phyloP scores from a whole-genome alignment of 176 grass and related monocot genomes.

The Lolium perenne region DNA sequence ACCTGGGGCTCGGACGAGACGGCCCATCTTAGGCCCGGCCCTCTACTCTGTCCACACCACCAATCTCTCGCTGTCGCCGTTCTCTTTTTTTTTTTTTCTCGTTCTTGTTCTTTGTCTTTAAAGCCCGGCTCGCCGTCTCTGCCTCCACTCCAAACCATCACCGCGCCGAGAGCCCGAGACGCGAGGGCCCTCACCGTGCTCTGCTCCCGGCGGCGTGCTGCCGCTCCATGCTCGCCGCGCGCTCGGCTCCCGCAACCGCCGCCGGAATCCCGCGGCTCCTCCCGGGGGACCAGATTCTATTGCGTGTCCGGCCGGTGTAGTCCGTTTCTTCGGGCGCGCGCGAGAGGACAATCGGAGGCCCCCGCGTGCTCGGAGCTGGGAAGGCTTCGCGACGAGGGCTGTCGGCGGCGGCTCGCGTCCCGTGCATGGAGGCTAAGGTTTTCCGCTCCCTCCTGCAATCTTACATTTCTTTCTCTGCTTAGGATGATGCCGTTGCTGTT shows the following conservation, averaged over 20 bases:
- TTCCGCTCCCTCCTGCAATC: conserved; percentile 31
- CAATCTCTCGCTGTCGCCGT: conserved; percentile 29
- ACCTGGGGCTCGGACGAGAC: too few species aligned
- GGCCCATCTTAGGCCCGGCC: not conserved
- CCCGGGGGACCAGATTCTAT: conserved; percentile 1
- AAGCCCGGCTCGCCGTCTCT: conserved; percentile 24
- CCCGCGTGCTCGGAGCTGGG: not conserved
- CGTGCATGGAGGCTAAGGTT: conserved; percentile 37
- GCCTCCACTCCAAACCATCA: conserved; percentile 9
- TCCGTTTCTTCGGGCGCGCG: not conserved
- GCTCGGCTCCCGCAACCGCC: too few species aligned
- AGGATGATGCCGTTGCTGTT: not conserved
- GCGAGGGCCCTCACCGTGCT: not conserved
- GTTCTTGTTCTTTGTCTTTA: not conserved
- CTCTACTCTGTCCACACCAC: conserved; percentile 9
- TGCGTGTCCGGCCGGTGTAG: not conserved
- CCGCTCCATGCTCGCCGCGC: not conserved
- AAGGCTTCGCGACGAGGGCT: not conserved
- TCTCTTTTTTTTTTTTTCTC: not conserved
- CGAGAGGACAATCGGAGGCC: too few species aligned
- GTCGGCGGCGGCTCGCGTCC: not conserved
- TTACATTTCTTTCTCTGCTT: conserved; percentile 30
- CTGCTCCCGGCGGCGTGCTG: not conserved
- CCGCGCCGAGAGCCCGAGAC: not conserved
- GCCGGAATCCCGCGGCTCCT: not conserved